Conservation (phyloP, 305 asterid species). For the Ilex paraguariensis region DNA sequence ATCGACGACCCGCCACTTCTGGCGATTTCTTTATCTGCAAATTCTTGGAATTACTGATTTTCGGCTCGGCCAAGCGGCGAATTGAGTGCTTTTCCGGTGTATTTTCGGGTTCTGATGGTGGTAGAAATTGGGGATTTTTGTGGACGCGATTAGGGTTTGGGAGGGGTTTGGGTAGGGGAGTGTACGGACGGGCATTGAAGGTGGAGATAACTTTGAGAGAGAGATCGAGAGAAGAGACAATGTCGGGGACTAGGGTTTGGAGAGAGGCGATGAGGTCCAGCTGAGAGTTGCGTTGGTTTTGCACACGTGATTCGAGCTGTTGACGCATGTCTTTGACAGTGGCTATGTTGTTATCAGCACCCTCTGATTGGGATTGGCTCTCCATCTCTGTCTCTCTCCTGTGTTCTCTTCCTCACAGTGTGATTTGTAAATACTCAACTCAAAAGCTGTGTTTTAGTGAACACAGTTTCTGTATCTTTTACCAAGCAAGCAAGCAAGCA, state of each 20-base stretch:
- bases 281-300: slow-evolving; percentile 66
- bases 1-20: neutral
- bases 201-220: slow-evolving; percentile 67
- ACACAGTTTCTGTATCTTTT: too few relatives aligned
- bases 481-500: too few relatives aligned
- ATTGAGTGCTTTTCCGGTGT: neutral
- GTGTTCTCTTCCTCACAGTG: too few relatives aligned
- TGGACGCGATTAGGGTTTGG: slow-evolving; percentile 49
- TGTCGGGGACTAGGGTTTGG: slow-evolving; percentile 70
- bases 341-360: slow-evolving; percentile 32
- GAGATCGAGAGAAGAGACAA: slow-evolving; percentile 85
- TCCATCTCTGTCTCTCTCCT: slow-evolving; percentile 26
- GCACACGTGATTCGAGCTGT: slow-evolving; percentile 70
- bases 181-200: slow-evolving; percentile 50
- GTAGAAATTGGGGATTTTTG: slow-evolving; percentile 9
- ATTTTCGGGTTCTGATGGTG: neutral
- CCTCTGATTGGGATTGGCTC: slow-evolving; percentile 28
- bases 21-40: neutral
- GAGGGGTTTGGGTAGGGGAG: slow-evolving; percentile 67
- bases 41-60: slow-evolving; percentile 10
- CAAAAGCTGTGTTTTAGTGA: too few relatives aligned
- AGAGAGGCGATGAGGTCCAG: slow-evolving; percentile 81
- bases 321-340: slow-evolving; percentile 44
- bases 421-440: too few relatives aligned
- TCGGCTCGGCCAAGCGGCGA: slow-evolving; percentile 20